Evolutionary conservation across 139 green algal genomes (phyloP), one percentile per base, ranked within the genome.

Genomic region (Marvania coccoides): DNA sequence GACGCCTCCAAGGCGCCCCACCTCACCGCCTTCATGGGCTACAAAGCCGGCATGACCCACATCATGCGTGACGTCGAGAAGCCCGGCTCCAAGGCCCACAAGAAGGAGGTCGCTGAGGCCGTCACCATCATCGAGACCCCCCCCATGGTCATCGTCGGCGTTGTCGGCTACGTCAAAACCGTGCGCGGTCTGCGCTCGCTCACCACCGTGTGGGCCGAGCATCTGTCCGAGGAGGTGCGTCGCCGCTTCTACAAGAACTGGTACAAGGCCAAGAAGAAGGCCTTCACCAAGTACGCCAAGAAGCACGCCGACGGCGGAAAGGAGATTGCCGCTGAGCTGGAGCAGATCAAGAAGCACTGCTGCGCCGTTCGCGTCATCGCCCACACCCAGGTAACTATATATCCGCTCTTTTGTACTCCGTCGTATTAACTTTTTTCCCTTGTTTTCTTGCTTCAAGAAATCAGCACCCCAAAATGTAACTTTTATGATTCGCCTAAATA

Each of bases 201-300:
- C 29, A 93, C 91, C 78, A 96, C 95, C 39, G 87, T 99, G 6
- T 99, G 89, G 88, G 94, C 95, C 6, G 82, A 98, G 87, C 95
- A 99, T 79, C 83, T 99, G 55, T 85, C 70, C 77, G 91, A 98
- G 30, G 85, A 95, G 74, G 79, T 96, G 37, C 77, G 70, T 69
- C 85, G 94, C 70, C 79, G 76, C 78, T 92, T 88, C 71, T 91
- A 91, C 79, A 98, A 97, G 91, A 98, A 97, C 89, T 98, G 86
- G 74, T 94, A 87, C 88, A 96, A 96, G 88, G 81, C 83, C 76
- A 99, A 99, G 95, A 97, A 96, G 85, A 98, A 97, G 84, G 94
- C 93, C 15, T 99, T 99, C 87, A 91, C 80, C 79, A 95, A 95
- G 81, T 99, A 98, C 72, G 84, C 82, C 31, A 95, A 95, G 84